Percentiles rank a stretch among this genome's conserved stretches.
These are phyloP conservation scores for Gossypium gossypioides DNA, from an alignment of 441 rosid species.

Conservation along the genomic window DNA sequence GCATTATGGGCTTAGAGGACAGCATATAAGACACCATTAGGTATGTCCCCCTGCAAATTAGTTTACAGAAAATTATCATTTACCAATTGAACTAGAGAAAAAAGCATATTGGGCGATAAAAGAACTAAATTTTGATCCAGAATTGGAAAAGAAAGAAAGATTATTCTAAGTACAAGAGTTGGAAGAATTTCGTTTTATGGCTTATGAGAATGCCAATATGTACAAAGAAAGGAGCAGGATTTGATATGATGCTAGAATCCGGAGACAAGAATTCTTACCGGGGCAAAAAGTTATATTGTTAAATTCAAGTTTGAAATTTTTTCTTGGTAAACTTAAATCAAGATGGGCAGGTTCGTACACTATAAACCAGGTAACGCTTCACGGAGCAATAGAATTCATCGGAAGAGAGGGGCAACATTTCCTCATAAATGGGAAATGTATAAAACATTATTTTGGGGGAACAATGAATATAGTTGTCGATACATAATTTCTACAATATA, in stretches of 20 bases:
- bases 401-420: background rate
- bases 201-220: background rate
- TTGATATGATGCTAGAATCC: background rate
- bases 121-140: background rate
- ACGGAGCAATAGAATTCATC: background rate
- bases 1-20: background rate
- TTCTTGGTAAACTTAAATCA: background rate
- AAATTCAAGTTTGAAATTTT: background rate
- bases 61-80: background rate
- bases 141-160: background rate
- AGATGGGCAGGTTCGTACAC: background rate
- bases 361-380: background rate
- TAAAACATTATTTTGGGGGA: background rate
- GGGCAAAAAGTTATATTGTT: background rate
- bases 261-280: background rate
- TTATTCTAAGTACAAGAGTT: background rate
- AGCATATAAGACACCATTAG: background rate
- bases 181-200: background rate
- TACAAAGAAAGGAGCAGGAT: background rate
- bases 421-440: background rate
- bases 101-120: background rate
- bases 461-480: too few relatives aligned
- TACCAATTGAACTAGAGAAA: background rate
- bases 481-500: too few relatives aligned
- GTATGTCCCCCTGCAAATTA: background rate